Base-by-base conservation (phyloP, 1,284 basidiomycete species). In the Afroboletus lepidellus region DNA sequence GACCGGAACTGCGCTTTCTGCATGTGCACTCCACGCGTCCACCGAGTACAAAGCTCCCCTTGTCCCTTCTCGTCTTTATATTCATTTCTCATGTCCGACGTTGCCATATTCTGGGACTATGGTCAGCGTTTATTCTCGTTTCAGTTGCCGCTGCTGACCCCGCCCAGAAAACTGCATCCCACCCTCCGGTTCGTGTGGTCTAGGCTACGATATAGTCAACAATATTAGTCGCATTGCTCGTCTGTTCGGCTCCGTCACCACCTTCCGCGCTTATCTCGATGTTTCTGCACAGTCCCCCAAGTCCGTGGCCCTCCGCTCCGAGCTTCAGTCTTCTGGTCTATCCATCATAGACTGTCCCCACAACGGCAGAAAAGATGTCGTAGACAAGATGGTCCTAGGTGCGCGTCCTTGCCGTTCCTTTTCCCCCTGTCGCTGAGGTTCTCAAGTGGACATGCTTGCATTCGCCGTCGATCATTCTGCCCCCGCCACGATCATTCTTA, bases 51-150 rank as follows among this genome's bases (percentile, higher is more conserved):
- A 68, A 59, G 48, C 43, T 33, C 29, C 41, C 44, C 13, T 33
- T 29, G 47, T 43, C 29, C 37, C 11, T 24, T 48, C 44, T 48
- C 48, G 47, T 45, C 27, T 42, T 54, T 51, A 55, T 59, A 39
- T 57, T 23, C 41, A 15, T 29, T 30, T 34, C 47, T 54, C 60
- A 74, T 75, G 71, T 60, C 61, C 42, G 57, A 72, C 41, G 79
- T 82, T 38, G 79, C 77, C 49, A 74, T 85, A 29, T 85, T 82
- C 57, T 85, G 83, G 82, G 83, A 84, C 62, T 79, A 77, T 58
- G 82, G 82, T 82, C 50, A 39, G 78, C 67, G 6, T 36, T 13
- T 18, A 3, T 21, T 27, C 2, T 47, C 25, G 16, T 8, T 20
- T 25, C 41, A 13, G 15, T 27, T 11, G 13, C 8, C 38, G 23